A percentile compares a stretch with the other conserved stretches of the same genome.
Conservation (phyloP, 345 rosid genomes). For the Bruguiera gymnorhiza region DNA sequence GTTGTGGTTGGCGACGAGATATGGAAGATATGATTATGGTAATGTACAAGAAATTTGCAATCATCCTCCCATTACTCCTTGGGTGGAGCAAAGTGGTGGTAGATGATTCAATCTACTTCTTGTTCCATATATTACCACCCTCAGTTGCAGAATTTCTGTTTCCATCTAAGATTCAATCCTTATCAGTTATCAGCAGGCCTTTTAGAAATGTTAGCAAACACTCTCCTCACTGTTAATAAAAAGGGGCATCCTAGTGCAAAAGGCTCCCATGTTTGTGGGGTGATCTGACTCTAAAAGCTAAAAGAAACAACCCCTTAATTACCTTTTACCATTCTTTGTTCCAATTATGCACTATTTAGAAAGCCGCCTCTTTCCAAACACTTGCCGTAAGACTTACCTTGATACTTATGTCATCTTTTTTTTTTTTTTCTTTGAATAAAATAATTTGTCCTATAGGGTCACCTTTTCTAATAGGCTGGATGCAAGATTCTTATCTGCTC, state of each 20-base stretch:
- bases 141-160: conserved; percentile 15
- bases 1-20: conserved; percentile 83
- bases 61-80: conserved; percentile 21
- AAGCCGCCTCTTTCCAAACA: too few species aligned
- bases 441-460: too few species aligned
- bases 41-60: conserved; percentile 36
- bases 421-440: too few species aligned
- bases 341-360: too few species aligned
- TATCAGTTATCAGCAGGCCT: too few species aligned
- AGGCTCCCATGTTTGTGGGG: neutral
- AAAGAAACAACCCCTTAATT: too few species aligned
- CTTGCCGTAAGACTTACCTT: too few species aligned
- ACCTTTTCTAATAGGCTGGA: too few species aligned
- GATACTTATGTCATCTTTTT: too few species aligned
- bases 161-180: conserved; percentile 3
- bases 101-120: conserved; percentile 12
- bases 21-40: conserved; percentile 84
- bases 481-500: too few species aligned
- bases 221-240: neutral
- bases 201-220: too few species aligned
- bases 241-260: neutral
- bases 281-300: neutral
- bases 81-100: conserved; percentile 36
- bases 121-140: conserved; percentile 10
- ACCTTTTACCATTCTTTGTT: too few species aligned